Evolutionary conservation across 441 rosid species (phyloP).

Genomic region (Corymbia calophylla): DNA sequence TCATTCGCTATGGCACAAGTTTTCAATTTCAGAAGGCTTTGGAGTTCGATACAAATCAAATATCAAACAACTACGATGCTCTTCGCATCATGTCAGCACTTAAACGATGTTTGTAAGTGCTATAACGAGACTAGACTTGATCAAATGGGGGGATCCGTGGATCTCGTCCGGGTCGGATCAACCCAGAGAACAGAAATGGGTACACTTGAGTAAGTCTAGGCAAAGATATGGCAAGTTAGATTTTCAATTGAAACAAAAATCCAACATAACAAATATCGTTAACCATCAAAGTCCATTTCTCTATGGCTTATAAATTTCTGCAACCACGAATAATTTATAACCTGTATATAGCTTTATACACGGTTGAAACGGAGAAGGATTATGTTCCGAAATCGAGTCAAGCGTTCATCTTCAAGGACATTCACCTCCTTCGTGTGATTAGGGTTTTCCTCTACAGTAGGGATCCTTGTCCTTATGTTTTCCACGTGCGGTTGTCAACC

Average conservation of each 20-base stretch:
- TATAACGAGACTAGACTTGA: neutral
- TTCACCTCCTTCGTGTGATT: neutral
- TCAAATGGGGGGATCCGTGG: neutral
- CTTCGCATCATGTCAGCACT: neutral
- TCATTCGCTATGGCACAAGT: neutral
- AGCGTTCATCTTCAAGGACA: neutral
- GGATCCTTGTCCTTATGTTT: neutral
- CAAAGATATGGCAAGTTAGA: neutral
- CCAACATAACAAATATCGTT: neutral
- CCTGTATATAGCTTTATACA: neutral
- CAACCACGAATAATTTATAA: neutral
- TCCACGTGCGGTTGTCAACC: neutral
- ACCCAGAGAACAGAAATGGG: neutral
- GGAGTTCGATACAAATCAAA: neutral
- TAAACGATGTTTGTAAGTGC: neutral
- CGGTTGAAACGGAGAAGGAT: neutral
- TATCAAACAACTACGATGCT: neutral
- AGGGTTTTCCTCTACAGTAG: neutral
- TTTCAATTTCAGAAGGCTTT: neutral
- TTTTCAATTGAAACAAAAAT: neutral
- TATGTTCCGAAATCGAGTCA: neutral
- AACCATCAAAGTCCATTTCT: neutral
- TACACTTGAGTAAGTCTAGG: neutral
- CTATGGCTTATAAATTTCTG: neutral
- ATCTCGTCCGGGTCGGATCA: neutral